phyloP scores from a whole-genome alignment of 2,329 filamentous ascomycete genomes.

The Claviceps monticola region DNA sequence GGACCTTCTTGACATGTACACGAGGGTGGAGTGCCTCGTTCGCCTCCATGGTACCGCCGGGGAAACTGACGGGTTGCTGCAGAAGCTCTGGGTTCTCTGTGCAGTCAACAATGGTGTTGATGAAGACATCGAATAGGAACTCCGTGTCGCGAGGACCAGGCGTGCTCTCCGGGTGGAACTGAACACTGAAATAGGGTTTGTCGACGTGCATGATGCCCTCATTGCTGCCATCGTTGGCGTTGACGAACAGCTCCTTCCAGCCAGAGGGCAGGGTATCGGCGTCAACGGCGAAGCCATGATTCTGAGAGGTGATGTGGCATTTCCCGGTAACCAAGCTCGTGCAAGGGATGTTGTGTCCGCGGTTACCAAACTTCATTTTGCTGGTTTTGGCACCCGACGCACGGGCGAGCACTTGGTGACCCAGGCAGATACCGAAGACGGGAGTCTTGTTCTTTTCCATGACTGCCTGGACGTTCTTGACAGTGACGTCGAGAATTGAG shows the following conservation, averaged over 20 bases:
- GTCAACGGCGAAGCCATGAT: conserved; percentile 93
- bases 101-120: conserved; percentile 65
- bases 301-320: conserved; percentile 98
- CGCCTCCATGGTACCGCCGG: conserved; percentile 68
- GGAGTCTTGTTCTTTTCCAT: conserved; percentile 70
- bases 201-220: conserved; percentile 84
- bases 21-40: conserved; percentile 64
- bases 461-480: conserved; percentile 63
- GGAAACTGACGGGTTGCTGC: conserved; percentile 65
- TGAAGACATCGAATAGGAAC: conserved; percentile 93
- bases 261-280: conserved; percentile 57
- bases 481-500: conserved; percentile 65
- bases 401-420: conserved; percentile 87
- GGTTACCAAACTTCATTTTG: conserved; percentile 99
- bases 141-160: conserved; percentile 93
- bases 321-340: conserved; percentile 90
- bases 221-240: conserved; percentile 96
- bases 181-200: conserved; percentile 95
- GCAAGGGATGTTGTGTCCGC: conserved; percentile 96
- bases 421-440: conserved; percentile 91
- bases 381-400: conserved; percentile 79
- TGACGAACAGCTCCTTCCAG: conserved; percentile 93
- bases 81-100: conserved; percentile 54
- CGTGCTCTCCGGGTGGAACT: conserved; percentile 96
- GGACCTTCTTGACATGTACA: conserved; percentile 82